These are phyloP conservation scores for Cadophora gregata DNA, from an alignment of 2,329 filamentous ascomycete species.

Conservation along the genomic window DNA sequence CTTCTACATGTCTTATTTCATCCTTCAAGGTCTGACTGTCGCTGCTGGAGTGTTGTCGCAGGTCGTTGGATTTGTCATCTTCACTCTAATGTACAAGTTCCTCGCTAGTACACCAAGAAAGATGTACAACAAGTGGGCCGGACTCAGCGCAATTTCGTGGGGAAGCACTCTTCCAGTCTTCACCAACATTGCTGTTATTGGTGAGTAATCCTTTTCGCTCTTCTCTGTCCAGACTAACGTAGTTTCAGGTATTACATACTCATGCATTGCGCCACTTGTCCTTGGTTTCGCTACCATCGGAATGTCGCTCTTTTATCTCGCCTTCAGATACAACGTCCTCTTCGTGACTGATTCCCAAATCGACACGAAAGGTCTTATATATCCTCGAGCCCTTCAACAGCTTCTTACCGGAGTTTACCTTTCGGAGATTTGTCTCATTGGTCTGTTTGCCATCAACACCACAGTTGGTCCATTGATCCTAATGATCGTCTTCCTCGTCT, in stretches of 20 bases:
- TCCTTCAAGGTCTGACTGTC: conserved; percentile 86
- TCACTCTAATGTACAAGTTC: conserved; percentile 74
- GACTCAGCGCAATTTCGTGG: conserved; percentile 77
- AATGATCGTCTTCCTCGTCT: conserved; percentile 77
- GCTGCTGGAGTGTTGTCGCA: conserved; percentile 78
- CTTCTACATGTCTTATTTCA: conserved; percentile 95
- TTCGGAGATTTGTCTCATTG: conserved; percentile 81
- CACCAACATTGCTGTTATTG: conserved; percentile 80
- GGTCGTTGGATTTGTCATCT: conserved; percentile 73
- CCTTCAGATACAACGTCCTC: conserved; percentile 89
- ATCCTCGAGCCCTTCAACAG: conserved; percentile 86
- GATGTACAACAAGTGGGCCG: conserved; percentile 80
- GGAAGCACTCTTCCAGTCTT: conserved; percentile 83
- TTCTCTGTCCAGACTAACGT: conserved; percentile 25
- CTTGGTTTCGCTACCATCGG: conserved; percentile 82
- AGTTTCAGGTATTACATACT: conserved; percentile 76
- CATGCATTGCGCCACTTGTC: conserved; percentile 84
- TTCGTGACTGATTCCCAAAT: conserved; percentile 83
- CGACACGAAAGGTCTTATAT: conserved; percentile 87
- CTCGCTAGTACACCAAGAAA: conserved; percentile 80
- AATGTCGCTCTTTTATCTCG: conserved; percentile 81
- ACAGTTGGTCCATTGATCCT: conserved; percentile 73
- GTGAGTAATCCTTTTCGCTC: conserved; percentile 51
- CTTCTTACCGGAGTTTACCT: conserved; percentile 85
- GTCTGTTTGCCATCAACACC: conserved; percentile 75